Evolutionary conservation across 768 basidiomycete species (phyloP).

Genomic region (Tephrocybe rancida): DNA sequence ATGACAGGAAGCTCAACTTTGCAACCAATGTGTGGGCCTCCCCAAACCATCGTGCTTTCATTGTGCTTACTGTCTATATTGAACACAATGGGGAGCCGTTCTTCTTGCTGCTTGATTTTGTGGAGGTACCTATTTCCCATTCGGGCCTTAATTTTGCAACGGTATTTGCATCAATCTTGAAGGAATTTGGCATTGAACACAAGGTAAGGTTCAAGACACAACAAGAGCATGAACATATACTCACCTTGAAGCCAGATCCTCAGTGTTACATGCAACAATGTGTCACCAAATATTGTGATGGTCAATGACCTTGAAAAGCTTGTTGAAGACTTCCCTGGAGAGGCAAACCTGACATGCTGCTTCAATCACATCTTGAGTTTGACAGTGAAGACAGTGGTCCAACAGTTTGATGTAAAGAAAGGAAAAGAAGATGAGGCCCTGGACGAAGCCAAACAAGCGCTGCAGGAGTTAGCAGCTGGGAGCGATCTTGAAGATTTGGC

Average conservation of each 20-base stretch:
- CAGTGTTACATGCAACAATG: constrained; percentile 38
- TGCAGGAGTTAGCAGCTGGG: constrained; percentile 15
- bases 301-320: constrained; percentile 22
- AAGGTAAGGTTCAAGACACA: constrained; percentile 35
- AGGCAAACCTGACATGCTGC: constrained; percentile 28
- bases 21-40: constrained; percentile 30
- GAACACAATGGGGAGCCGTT: constrained; percentile 18
- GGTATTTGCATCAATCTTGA: constrained; percentile 32
- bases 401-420: constrained; percentile 33
- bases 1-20: constrained; percentile 23
- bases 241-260: constrained; percentile 24
- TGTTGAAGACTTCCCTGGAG: constrained; percentile 24
- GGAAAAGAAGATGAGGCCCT: constrained; percentile 7
- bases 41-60: constrained; percentile 24
- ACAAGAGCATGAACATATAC: too few species aligned
- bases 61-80: constrained; percentile 24
- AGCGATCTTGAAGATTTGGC: constrained; percentile 14
- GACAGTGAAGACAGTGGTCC: constrained; percentile 30
- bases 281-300: constrained; percentile 36
- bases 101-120: constrained; percentile 23
- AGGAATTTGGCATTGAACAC: constrained; percentile 33
- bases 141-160: constrained; percentile 32
- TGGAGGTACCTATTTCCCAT: constrained; percentile 40
- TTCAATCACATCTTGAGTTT: constrained; percentile 42
- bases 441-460: constrained; percentile 3